Evolutionary conservation across 2,329 filamentous ascomycete species (phyloP).

Genomic region (Epichloe sylvatica): DNA sequence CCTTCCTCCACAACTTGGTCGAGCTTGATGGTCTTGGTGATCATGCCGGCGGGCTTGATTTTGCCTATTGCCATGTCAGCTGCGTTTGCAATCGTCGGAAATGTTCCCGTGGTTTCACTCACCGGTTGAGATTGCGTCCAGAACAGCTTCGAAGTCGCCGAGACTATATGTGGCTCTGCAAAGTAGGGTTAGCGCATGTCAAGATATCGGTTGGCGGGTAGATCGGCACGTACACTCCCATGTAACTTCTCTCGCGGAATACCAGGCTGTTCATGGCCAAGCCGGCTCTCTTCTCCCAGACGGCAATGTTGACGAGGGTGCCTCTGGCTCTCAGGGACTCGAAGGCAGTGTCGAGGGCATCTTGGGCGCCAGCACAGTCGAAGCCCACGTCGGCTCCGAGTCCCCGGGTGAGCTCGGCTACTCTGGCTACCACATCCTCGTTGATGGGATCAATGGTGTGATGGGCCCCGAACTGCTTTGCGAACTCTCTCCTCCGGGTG

Average conservation of each 20-base stretch:
- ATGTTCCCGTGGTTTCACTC: neutral
- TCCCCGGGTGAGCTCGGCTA: slow-evolving; percentile 31
- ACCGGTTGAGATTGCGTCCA: slow-evolving; percentile 29
- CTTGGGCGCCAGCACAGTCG: slow-evolving; percentile 47
- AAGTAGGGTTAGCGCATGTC: slow-evolving; percentile 33
- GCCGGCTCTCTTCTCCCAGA: slow-evolving; percentile 39
- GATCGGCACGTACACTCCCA: slow-evolving; percentile 10
- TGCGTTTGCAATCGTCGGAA: neutral
- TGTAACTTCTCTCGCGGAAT: slow-evolving; percentile 11
- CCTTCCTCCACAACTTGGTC: slow-evolving; percentile 43
- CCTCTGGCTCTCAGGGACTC: slow-evolving; percentile 37
- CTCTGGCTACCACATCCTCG: slow-evolving; percentile 32
- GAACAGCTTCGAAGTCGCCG: slow-evolving; percentile 41
- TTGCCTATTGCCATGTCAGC: slow-evolving; percentile 19
- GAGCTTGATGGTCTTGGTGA: slow-evolving; percentile 43
- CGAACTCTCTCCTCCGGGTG: slow-evolving; percentile 26
- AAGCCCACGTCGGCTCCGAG: slow-evolving; percentile 45
- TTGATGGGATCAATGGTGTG: slow-evolving; percentile 25
- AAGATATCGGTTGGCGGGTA: neutral
- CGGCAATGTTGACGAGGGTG: slow-evolving; percentile 49
- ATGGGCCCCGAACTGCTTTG: slow-evolving; percentile 29
- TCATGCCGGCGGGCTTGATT: slow-evolving; percentile 42
- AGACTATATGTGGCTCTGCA: slow-evolving; percentile 20
- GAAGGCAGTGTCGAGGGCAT: slow-evolving; percentile 31
- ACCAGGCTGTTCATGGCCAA: slow-evolving; percentile 12